Percentiles rank a stretch among this genome's conserved stretches.
Evolutionary conservation across 805 yeast species (phyloP).

Genomic region (Scheffersomyces coipomensis): DNA sequence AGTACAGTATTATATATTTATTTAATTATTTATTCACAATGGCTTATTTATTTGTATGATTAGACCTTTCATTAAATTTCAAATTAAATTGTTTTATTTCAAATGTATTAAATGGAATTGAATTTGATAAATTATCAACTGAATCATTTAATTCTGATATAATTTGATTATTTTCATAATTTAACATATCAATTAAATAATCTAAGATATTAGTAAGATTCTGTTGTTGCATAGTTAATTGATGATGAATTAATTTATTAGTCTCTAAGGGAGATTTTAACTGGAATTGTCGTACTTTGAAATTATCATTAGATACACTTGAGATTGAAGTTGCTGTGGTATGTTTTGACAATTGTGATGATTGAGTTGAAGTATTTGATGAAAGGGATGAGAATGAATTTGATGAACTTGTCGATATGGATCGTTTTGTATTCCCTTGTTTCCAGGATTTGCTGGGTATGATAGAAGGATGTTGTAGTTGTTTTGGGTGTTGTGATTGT

Average conservation of each 20-base stretch:
- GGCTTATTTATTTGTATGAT: background rate
- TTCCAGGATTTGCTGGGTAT: too few species aligned
- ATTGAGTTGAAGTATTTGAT: background rate
- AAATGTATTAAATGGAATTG: slow-evolving; percentile 2
- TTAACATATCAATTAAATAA: slow-evolving; percentile 3
- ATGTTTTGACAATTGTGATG: background rate
- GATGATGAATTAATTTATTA: background rate
- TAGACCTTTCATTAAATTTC: background rate
- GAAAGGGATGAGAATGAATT: background rate
- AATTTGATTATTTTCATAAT: slow-evolving; percentile 1
- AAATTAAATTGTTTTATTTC: background rate
- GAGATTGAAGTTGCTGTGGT: background rate
- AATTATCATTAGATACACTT: background rate
- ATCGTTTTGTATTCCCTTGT: too few species aligned
- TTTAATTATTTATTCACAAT: background rate
- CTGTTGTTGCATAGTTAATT: background rate
- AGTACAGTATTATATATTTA: background rate
- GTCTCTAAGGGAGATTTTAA: background rate
- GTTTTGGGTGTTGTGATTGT: too few species aligned
- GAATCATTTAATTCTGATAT: background rate
- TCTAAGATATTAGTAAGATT: slow-evolving; percentile 1
- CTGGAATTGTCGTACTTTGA: background rate
- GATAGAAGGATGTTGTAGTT: too few species aligned
- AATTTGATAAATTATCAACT: background rate
- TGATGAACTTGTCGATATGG: background rate